Base-by-base conservation (phyloP, 2,329 filamentous ascomycete genomes). In the Ophiostoma sp. region DNA sequence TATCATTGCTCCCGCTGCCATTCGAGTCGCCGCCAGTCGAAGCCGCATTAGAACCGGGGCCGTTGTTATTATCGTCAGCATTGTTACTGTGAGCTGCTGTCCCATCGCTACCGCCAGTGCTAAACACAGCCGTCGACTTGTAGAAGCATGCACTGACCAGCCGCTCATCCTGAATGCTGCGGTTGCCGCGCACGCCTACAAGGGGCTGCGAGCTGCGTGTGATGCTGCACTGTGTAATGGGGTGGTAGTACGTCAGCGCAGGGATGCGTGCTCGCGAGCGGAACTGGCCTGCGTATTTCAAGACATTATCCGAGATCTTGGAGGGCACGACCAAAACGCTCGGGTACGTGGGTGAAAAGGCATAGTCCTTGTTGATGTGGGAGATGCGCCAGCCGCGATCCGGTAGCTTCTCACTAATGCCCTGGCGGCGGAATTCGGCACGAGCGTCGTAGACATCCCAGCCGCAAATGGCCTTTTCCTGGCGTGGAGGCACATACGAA, bases 151-250 rank as follows among this genome's bases (percentile, higher is more conserved):
- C 94, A 28, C 93, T 92, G 25, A 99, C 91, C 4, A 99, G 88
- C 78, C 94, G 94, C 83, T 99, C 96, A 79, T 99, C 96, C 81
- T 99, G 96, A 42, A 97, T 93, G 79, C 95, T 98, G 59, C 95
- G 90, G 79, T 97, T 96, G 75, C 93, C 90, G 68, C 92, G 90
- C 31, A 98, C 89, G 17, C 96, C 96, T 1, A 95, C 92, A 73
- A 95, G 86, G 0, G 96, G 96, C 80, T 99, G 96, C 3, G 95
- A 97, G 79, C 94, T 97, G 80, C 96, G 89, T 1, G 95, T 98
- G 76, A 99, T 97, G 31, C 95, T 96, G 82, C 96, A 98, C 80
- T 97, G 97, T 81, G 98, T 99, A 78, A 98, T 87, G 0, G 94
- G 93, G 81, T 99, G 96, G n/a, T 98, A 89, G 81, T 99, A 99